Percentiles rank a stretch among this genome's conserved stretches.
Evolutionary conservation across 2,329 filamentous ascomycete genomes (phyloP).

Genomic region (Pseudophaeomoniella oleicola): DNA sequence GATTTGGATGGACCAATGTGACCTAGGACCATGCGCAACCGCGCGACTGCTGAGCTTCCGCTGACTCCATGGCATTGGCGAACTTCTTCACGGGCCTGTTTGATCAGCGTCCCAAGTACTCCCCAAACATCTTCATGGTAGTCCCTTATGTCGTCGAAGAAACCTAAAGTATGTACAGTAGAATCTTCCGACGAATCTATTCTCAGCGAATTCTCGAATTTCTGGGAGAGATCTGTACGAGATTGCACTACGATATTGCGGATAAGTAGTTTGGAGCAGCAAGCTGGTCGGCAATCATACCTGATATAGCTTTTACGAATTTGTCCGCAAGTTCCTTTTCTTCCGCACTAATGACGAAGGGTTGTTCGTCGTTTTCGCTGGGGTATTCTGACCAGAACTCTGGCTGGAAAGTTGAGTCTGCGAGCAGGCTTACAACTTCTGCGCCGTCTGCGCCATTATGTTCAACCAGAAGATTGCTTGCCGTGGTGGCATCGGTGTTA

Average conservation of each 20-base stretch:
- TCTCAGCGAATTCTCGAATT: background rate
- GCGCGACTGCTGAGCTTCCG: background rate
- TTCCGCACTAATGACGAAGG: slow-evolving; percentile 14
- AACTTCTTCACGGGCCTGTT: slow-evolving; percentile 1
- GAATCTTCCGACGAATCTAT: background rate
- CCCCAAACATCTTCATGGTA: slow-evolving; percentile 3
- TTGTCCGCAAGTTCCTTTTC: background rate
- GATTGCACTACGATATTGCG: background rate
- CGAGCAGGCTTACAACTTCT: slow-evolving; percentile 26
- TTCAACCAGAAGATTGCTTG: slow-evolving; percentile 5
- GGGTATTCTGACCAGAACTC: slow-evolving; percentile 11
- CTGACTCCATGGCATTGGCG: background rate
- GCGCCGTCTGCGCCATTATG: slow-evolving; percentile 28
- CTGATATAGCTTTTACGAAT: background rate
- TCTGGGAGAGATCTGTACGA: background rate
- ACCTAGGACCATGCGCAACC: background rate
- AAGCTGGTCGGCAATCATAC: background rate
- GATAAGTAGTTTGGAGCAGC: background rate
- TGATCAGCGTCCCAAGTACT: background rate
- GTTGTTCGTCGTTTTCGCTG: slow-evolving; percentile 11
- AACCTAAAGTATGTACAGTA: background rate
- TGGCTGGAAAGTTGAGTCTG: slow-evolving; percentile 17
- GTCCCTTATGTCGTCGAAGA: slow-evolving; percentile 1
- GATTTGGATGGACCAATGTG: background rate
- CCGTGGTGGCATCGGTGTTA: slow-evolving; percentile 7